phyloP scores from a whole-genome alignment of 2,329 filamentous ascomycete genomes.

The Trichoderma sp. region DNA sequence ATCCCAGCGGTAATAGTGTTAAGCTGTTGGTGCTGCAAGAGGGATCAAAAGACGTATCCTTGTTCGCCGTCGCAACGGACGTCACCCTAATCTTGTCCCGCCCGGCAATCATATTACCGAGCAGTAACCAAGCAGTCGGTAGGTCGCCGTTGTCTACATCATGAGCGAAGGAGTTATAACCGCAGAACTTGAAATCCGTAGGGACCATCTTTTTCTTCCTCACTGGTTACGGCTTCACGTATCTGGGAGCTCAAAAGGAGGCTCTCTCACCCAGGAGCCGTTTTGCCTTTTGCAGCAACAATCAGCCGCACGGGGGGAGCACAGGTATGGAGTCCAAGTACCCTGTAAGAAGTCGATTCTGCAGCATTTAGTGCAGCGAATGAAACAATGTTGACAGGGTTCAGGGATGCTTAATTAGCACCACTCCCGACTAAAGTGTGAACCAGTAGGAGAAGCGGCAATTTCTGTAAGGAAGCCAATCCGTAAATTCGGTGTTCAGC shows the following conservation, averaged over 20 bases:
- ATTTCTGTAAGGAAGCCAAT: background rate
- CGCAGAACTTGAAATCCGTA: background rate
- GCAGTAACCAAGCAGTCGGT: background rate
- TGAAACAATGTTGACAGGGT: slow-evolving; percentile 9
- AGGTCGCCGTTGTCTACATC: background rate
- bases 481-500: background rate
- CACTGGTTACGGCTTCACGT: background rate
- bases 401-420: slow-evolving; percentile 13
- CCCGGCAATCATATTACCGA: background rate
- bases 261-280: background rate
- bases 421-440: background rate
- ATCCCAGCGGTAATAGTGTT: background rate
- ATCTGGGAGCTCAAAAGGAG: background rate
- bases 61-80: slow-evolving; percentile 8
- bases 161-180: background rate
- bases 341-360: background rate
- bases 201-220: background rate
- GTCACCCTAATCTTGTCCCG: slow-evolving; percentile 6
- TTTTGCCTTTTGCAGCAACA: background rate
- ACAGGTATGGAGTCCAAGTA: background rate
- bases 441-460: background rate
- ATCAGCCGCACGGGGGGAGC: background rate
- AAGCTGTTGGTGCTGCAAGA: background rate
- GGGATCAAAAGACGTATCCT: background rate
- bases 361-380: slow-evolving; percentile 1